Evolutionary conservation across 257 asterid genomes (phyloP), one percentile per base, ranked within the genome.

Genomic region (Voacanga thouarsii): DNA sequence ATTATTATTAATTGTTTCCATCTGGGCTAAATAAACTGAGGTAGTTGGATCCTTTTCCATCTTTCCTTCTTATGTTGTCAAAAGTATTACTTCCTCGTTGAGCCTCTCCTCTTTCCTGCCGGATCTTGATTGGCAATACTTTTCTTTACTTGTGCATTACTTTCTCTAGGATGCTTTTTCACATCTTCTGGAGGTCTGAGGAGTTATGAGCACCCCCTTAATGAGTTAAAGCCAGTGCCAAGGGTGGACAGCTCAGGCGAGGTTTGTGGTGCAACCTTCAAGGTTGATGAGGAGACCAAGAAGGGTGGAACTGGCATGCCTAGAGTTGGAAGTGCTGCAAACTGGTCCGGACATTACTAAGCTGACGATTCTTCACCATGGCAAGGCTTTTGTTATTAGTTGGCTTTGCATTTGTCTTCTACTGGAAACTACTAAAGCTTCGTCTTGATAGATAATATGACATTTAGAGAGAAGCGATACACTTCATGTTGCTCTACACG

Each of bases 161-260:
- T 51, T 53, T 28, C 59, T 68, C 73, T 86, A 94, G 99, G 97
- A 61, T 94, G 98, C 83, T 88, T 94, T 87, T 95, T 90, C 92
- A 95, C 98, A 1, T 84, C 97, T 3, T 91, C 99, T 26, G 99
- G 99, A 72, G 99, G 99, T 23, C 84, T 95, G 82, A 84, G 95
- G 79, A 94, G 99, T 49, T 94, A 90, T 23, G 99, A 89, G 88
- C 98, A 95, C 77, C 98, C 98, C 0, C 85, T 79, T 18, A 91
- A 91, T 51, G 98, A 90, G 87, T 64, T 95, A 93, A 95, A 95
- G 83, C 87, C 98, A 0, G 96, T 95, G 60, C 99, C 97, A 2
- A 93, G 97, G 82, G 90, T 95, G 51, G 99, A 95, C 90, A 92
- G 97, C 81, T 90, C 95, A 0, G 99, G 99, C 0, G 96, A 93